A percentile compares a stretch with the other conserved stretches of the same genome.
Conservation (phyloP, 495 filamentous ascomycete species). For the Neurospora sp. region DNA sequence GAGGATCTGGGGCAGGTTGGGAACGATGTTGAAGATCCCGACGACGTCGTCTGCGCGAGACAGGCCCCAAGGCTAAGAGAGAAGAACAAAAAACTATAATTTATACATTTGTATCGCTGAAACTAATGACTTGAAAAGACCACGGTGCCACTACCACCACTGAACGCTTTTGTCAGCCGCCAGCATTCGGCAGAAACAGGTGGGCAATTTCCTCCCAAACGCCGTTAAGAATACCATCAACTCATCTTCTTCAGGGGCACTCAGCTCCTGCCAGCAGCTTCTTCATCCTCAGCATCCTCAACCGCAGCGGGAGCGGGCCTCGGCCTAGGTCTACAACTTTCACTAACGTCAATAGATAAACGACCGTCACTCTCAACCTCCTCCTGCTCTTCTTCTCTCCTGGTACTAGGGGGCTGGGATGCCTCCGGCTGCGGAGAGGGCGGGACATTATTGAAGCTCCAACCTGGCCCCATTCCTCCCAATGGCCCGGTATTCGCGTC, state of each 20-base stretch:
- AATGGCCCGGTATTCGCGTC: background rate
- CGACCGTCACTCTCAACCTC: background rate
- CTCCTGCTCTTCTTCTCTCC: background rate
- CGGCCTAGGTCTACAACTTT: background rate
- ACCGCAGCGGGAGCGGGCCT: background rate
- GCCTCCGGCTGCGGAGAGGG: background rate
- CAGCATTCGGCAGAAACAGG: background rate
- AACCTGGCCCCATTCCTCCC: background rate
- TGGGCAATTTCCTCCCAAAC: background rate
- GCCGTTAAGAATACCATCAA: background rate
- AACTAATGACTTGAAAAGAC: background rate
- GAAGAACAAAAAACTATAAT: background rate
- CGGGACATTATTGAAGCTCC: background rate
- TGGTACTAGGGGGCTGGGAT: background rate
- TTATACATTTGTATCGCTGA: background rate
- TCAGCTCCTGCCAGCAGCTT: background rate
- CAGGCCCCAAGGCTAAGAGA: background rate
- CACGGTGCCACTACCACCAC: background rate
- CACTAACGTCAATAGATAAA: background rate
- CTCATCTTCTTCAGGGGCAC: background rate
- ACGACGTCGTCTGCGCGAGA: slow-evolving; percentile 60
- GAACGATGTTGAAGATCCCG: slow-evolving; percentile 67
- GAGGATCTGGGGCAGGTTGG: slow-evolving; percentile 71
- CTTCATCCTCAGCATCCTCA: background rate
- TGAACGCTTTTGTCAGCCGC: background rate